Evolutionary conservation across 1,284 basidiomycete genomes (phyloP), one percentile per base, ranked within the genome.

Genomic region (Puccinia brachypodii): DNA sequence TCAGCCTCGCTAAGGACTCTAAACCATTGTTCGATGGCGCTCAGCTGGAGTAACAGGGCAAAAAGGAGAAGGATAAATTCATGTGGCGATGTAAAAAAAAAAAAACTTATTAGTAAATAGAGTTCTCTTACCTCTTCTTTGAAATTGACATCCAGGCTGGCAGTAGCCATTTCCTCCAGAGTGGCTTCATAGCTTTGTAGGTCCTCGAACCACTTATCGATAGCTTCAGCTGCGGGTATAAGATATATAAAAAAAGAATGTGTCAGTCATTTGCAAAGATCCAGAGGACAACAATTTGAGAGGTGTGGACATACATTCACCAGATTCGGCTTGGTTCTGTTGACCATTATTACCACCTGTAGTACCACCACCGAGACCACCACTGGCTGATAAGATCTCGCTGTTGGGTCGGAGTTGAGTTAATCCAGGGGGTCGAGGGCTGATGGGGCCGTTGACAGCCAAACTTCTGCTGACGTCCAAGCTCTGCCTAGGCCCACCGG

Each of bases 11-110:
- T 96, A 64, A 99, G 91, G 86, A 99, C 96, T 86, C 97, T 95
- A 91, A 99, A 99, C 96, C 96, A 99, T 91, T 98, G 96, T 89
- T 99, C 97, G 88, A 99, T 99, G 85, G 96, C 97, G 86, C 93
- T 93, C 64, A 99, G 90, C 88, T 75, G 33, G 19, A 19, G 2
- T 4, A 25, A 56, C 8, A 14, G 22, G 14, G 60, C 60, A 36
- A 75, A 75, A 33, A 2, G 16, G 13, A 58, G 13, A 13, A 47
- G 40, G 33, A 28, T 25, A 56, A 28, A 25, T 73, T 42, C 19
- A 28, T 9, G 25, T 47, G 42, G 42, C 11, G 31, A 13, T 13
- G 42, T 40, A 16, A 8, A 50, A 11, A 50, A 11, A 11, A 11
- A 28, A 31, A 13, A 13, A 13, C 60, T 62, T 31, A 3, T 6